Evolutionary conservation across 75 land plant genomes (phyloP).

Genomic region (Pseudotsuga menziesii): DNA sequence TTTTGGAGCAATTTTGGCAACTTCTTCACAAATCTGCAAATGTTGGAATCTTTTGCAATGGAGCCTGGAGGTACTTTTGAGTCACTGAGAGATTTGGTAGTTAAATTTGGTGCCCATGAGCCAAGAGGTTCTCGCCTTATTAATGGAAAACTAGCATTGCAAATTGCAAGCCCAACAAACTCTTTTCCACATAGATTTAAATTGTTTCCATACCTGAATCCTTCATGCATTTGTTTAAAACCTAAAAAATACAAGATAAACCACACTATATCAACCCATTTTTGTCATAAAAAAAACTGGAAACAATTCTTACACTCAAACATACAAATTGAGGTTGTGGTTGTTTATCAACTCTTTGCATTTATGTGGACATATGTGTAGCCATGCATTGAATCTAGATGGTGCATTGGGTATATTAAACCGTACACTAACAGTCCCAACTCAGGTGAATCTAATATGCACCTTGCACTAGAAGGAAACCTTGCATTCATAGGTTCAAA

Average conservation of each 20-base stretch:
- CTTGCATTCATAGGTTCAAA: too few species aligned
- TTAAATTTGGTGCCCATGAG: slow-evolving; percentile 3
- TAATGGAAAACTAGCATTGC: slow-evolving; percentile 13
- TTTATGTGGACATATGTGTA: too few species aligned
- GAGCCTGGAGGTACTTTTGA: background rate
- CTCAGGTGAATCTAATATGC: too few species aligned
- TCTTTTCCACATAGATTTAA: slow-evolving; percentile 64
- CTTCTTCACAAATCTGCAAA: slow-evolving; percentile 26
- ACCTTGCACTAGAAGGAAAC: too few species aligned
- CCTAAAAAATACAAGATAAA: slow-evolving; percentile 30
- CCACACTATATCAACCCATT: background rate
- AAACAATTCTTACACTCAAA: background rate
- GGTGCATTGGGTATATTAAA: too few species aligned
- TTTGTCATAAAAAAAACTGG: background rate
- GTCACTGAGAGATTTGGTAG: slow-evolving; percentile 2
- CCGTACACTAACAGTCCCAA: too few species aligned
- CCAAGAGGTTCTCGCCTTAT: slow-evolving; percentile 39
- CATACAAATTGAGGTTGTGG: too few species aligned
- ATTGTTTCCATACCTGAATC: slow-evolving; percentile 73
- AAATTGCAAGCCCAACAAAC: slow-evolving; percentile 31
- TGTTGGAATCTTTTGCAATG: slow-evolving; percentile 28
- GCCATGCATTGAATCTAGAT: too few species aligned
- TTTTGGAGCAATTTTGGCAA: slow-evolving; percentile 25
- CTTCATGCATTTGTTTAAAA: slow-evolving; percentile 44
- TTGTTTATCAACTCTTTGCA: too few species aligned